Evolutionary conservation across 108 stramenopile species (phyloP).

Genomic region (Nitzschia putrida): DNA sequence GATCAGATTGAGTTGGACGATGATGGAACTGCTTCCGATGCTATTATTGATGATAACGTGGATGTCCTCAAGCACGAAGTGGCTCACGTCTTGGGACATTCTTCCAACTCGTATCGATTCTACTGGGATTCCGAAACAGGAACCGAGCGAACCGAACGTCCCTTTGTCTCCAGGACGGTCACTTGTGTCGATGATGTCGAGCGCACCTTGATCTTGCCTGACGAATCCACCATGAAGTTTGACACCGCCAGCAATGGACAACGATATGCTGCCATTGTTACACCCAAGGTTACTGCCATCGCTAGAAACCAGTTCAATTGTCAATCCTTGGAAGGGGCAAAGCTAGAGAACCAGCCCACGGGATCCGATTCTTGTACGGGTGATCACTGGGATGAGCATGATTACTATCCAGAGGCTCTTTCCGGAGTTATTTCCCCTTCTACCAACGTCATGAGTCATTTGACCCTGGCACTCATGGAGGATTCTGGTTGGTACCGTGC

Average conservation of each 20-base stretch:
- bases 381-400: slow-evolving; percentile 85
- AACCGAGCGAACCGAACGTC: slow-evolving; percentile 62
- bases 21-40: slow-evolving; percentile 55
- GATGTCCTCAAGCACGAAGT: slow-evolving; percentile 75
- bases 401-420: slow-evolving; percentile 72
- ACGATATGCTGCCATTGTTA: slow-evolving; percentile 78
- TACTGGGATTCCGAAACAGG: slow-evolving; percentile 82
- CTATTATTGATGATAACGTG: slow-evolving; percentile 69
- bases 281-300: slow-evolving; percentile 70
- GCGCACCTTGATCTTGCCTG: slow-evolving; percentile 61
- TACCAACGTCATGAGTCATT: slow-evolving; percentile 63
- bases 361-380: slow-evolving; percentile 77
- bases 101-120: slow-evolving; percentile 76
- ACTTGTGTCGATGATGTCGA: slow-evolving; percentile 76
- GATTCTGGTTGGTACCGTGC: slow-evolving; percentile 85
- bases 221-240: slow-evolving; percentile 78
- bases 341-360: slow-evolving; percentile 84
- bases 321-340: slow-evolving; percentile 66
- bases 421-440: slow-evolving; percentile 74
- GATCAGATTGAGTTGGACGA: slow-evolving; percentile 61
- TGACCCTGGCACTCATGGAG: slow-evolving; percentile 82
- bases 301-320: slow-evolving; percentile 88
- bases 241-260: slow-evolving; percentile 61
- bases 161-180: slow-evolving; percentile 61
- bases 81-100: slow-evolving; percentile 73